These are phyloP conservation scores for Ganoderma leucocontextum DNA, from an alignment of 1,284 basidiomycete species.

Conservation along the genomic window DNA sequence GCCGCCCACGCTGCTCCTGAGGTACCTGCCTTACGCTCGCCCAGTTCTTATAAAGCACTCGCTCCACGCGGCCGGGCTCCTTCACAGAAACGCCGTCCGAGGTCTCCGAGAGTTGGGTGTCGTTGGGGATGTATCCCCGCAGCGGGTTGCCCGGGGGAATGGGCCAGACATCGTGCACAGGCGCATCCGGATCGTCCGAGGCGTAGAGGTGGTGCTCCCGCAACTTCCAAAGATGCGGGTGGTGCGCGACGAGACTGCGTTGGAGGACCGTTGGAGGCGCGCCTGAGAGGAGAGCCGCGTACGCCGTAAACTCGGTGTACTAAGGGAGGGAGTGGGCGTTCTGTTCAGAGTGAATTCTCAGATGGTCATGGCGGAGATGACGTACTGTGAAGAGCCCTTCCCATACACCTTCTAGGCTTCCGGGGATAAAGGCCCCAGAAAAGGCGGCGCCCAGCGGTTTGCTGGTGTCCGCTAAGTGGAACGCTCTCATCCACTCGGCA, in stretches of 20 bases:
- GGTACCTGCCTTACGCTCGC: slow-evolving; percentile 29
- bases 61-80: slow-evolving; percentile 46
- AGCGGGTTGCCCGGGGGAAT: slow-evolving; percentile 46
- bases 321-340: slow-evolving; percentile 37
- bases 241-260: slow-evolving; percentile 66
- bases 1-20: slow-evolving; percentile 38
- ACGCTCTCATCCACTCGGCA: slow-evolving; percentile 65
- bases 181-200: slow-evolving; percentile 28
- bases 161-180: slow-evolving; percentile 32
- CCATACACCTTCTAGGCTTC: slow-evolving; percentile 78
- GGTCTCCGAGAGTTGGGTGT: slow-evolving; percentile 52
- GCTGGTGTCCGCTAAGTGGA: slow-evolving; percentile 46
- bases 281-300: slow-evolving; percentile 69
- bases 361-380: slow-evolving; percentile 18
- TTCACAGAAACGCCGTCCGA: slow-evolving; percentile 52
- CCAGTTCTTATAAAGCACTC: slow-evolving; percentile 51
- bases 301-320: slow-evolving; percentile 80
- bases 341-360: neutral
- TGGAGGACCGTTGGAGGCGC: slow-evolving; percentile 64
- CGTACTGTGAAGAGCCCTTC: slow-evolving; percentile 78
- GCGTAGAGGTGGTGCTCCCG: slow-evolving; percentile 70
- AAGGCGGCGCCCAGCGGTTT: slow-evolving; percentile 43
- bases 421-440: slow-evolving; percentile 59
- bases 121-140: slow-evolving; percentile 63
- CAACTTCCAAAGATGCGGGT: slow-evolving; percentile 81